phyloP scores from a whole-genome alignment of 1,139 yeast species.

The Blastobotrys apis region DNA sequence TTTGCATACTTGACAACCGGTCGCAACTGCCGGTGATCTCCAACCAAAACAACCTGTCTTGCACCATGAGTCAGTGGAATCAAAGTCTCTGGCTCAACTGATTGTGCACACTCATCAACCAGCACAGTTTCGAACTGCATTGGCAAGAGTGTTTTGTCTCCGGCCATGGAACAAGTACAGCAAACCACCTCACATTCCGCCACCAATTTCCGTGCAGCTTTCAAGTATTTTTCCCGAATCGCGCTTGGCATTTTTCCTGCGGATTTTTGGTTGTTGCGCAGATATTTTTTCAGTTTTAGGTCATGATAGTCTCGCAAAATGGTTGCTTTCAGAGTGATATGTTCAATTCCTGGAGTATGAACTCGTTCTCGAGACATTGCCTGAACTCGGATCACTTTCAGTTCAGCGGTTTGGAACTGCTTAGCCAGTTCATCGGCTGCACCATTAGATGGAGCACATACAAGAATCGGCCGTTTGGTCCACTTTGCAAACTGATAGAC shows the following conservation, averaged over 20 bases:
- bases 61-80: slow-evolving; percentile 88
- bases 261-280: no score
- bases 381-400: slow-evolving; percentile 72
- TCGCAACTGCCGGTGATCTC: slow-evolving; percentile 93
- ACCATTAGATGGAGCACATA: slow-evolving; percentile 93
- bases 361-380: slow-evolving; percentile 64
- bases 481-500: slow-evolving; percentile 66
- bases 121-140: slow-evolving; percentile 67
- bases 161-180: slow-evolving; percentile 90
- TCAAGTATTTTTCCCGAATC: background rate
- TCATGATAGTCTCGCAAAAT: background rate
- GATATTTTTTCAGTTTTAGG: background rate
- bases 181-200: slow-evolving; percentile 51
- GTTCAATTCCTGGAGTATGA: slow-evolving; percentile 21
- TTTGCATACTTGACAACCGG: slow-evolving; percentile 77
- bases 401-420: slow-evolving; percentile 60
- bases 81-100: slow-evolving; percentile 85
- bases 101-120: slow-evolving; percentile 91
- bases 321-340: slow-evolving; percentile 23
- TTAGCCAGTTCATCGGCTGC: slow-evolving; percentile 90
- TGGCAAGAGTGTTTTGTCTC: slow-evolving; percentile 56
- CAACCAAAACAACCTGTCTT: slow-evolving; percentile 82
- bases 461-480: slow-evolving; percentile 59
- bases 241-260: no score
- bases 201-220: background rate